A percentile compares a stretch with the other conserved stretches of the same genome.
phyloP scores from a whole-genome alignment of 2,329 filamentous ascomycete species.

The Leptographium lundbergii region DNA sequence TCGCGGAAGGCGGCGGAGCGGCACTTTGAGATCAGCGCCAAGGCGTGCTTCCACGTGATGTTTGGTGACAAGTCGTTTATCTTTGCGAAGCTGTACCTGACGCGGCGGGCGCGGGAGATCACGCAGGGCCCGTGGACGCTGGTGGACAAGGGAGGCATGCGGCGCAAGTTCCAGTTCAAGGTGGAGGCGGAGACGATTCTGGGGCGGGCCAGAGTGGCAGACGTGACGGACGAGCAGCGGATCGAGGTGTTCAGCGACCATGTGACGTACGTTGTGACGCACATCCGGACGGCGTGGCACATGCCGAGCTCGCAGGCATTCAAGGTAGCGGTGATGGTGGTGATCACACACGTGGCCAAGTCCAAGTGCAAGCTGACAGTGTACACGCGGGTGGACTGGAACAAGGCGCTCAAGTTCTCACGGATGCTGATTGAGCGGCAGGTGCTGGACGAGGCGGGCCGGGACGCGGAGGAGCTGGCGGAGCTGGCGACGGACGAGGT shows the following conservation, averaged over 20 bases:
- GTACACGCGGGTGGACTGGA: slow-evolving; percentile 82
- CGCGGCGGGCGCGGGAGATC: slow-evolving; percentile 66
- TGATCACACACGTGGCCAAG: slow-evolving; percentile 88
- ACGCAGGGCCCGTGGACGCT: slow-evolving; percentile 76
- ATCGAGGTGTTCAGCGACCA: slow-evolving; percentile 77
- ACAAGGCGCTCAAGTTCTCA: slow-evolving; percentile 48
- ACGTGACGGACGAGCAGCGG: slow-evolving; percentile 70
- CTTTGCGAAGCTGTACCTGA: slow-evolving; percentile 82
- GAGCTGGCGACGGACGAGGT: slow-evolving; percentile 70
- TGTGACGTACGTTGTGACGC: slow-evolving; percentile 51
- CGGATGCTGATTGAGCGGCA: slow-evolving; percentile 52
- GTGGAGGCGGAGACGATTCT: slow-evolving; percentile 56
- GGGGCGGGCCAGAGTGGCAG: slow-evolving; percentile 44
- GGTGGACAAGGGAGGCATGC: slow-evolving; percentile 56
- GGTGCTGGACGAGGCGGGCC: slow-evolving; percentile 62
- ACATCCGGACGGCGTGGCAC: slow-evolving; percentile 62
- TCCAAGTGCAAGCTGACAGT: slow-evolving; percentile 84
- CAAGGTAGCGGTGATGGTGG: slow-evolving; percentile 74
- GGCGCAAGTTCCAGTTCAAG: slow-evolving; percentile 69
- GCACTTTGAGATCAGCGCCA: slow-evolving; percentile 81
- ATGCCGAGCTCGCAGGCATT: slow-evolving; percentile 71
- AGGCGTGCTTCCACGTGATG: slow-evolving; percentile 88
- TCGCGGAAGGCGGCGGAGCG: slow-evolving; percentile 62
- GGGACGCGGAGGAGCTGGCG: slow-evolving; percentile 61
- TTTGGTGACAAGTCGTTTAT: slow-evolving; percentile 95